Evolutionary conservation across 1,284 basidiomycete genomes (phyloP), one percentile per base, ranked within the genome.

Genomic region (Caloboletus firmus): DNA sequence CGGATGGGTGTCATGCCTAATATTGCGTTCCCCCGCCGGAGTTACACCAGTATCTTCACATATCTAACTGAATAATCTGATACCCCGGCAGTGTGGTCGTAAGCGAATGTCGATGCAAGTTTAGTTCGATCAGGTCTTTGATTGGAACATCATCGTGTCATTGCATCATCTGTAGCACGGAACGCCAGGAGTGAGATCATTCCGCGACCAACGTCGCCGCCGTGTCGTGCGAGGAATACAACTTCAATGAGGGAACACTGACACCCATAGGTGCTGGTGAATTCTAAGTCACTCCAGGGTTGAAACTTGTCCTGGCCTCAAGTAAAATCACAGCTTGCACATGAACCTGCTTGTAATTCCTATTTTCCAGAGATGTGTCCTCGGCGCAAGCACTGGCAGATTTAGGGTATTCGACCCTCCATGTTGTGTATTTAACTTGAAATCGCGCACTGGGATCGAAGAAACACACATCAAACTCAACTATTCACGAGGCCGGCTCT

Each of bases 1-100:
- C 20, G 57, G 59, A 58, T 57, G 63, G 64, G 62, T 62, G 55
- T 48, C 44, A 49, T 60, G 42, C 59, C 43, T 61, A 51, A 51
- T 51, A 28, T 20, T 49, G 34, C 31, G 22, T 41, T 47, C 35
- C n/a, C 24, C 42, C 24, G 15, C 31, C 34, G 22, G 46, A 47
- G 49, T 30, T 49, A 39, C 49, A 32, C 37, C 46, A 40, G 47
- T 51, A 58, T 65, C 44, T 60, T 63, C 37, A 45, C 45, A 52
- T 48, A 65, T 65, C 45, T 63, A 63, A 58, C 15, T 31, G 45
- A 32, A 41, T 45, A 48, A 54, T 47, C 48, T 41, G 40, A 57
- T 45, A 18, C 26, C 13, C 28, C 17, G 30, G 30, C 40, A 52
- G 37, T 26, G 37, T 26, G n/a, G n/a, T 34, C 10, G 20, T 32